phyloP scores from a whole-genome alignment of 768 basidiomycete species.

The Lactarius quietus region DNA sequence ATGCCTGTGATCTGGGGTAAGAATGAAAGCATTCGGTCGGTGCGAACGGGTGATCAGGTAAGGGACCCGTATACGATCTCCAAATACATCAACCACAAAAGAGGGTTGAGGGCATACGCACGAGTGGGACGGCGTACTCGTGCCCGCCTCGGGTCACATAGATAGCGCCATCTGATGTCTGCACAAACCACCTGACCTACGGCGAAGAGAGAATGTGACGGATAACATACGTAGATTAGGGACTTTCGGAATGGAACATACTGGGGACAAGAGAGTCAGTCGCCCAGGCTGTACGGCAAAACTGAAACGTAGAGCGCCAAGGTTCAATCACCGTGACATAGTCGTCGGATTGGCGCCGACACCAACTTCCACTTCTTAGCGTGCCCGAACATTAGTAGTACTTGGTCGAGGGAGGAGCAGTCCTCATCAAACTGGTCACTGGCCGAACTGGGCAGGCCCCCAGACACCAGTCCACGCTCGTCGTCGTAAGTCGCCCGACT shows the following conservation, averaged over 20 bases:
- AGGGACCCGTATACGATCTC: neutral
- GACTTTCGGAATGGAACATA: neutral
- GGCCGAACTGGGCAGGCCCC: neutral
- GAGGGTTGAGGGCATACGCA: neutral
- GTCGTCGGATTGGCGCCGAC: neutral
- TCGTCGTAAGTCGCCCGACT: neutral
- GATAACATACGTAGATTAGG: neutral
- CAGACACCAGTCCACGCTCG: neutral
- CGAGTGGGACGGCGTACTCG: neutral
- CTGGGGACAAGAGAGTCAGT: neutral
- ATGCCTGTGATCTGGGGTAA: neutral
- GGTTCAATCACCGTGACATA: too few relatives aligned
- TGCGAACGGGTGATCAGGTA: conserved; percentile 1
- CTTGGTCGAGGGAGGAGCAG: neutral
- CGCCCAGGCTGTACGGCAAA: neutral
- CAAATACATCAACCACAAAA: too few relatives aligned
- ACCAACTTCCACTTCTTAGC: neutral
- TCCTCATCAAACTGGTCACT: neutral
- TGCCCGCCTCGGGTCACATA: neutral
- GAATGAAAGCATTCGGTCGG: neutral
- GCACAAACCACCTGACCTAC: neutral
- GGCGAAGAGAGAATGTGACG: neutral
- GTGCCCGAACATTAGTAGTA: neutral
- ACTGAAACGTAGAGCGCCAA: neutral
- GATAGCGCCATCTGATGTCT: neutral